A percentile compares a stretch with the other conserved stretches of the same genome.
These are phyloP conservation scores for Starmerella sp. DNA, from an alignment of 805 yeast species.

Conservation along the genomic window DNA sequence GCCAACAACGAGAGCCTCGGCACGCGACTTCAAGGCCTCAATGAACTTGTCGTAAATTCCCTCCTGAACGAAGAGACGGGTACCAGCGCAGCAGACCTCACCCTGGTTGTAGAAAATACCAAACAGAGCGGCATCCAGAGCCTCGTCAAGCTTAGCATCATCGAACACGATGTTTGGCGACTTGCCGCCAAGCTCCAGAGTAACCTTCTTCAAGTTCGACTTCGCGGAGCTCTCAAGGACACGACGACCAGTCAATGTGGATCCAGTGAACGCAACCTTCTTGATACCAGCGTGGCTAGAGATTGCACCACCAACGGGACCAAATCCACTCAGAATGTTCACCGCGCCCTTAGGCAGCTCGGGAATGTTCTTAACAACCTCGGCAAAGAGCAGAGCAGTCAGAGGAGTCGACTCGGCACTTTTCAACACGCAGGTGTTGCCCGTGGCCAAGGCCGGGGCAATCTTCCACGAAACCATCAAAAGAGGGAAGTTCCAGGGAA, in stretches of 20 bases:
- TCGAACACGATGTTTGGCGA: constrained; percentile 81
- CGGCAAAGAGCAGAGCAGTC: constrained; percentile 51
- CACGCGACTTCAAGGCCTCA: constrained; percentile 42
- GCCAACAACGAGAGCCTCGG: constrained; percentile 51
- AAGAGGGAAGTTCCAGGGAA: constrained; percentile 65
- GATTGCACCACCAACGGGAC: constrained; percentile 55
- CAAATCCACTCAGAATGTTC: constrained; percentile 60
- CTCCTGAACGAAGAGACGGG: constrained; percentile 81
- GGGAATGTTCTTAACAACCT: constrained; percentile 42
- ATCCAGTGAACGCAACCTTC: constrained; percentile 90
- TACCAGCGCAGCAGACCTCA: constrained; percentile 91
- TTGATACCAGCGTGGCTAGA: constrained; percentile 55
- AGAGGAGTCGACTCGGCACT: constrained; percentile 70
- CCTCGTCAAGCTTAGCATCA: constrained; percentile 70
- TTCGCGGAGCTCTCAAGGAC: constrained; percentile 64
- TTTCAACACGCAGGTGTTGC: constrained; percentile 61
- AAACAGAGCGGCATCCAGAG: constrained; percentile 58
- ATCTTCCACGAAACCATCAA: constrained; percentile 71
- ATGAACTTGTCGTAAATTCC: constrained; percentile 66
- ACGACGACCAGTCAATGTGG: constrained; percentile 74
- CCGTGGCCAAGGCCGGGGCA: constrained; percentile 74
- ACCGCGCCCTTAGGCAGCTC: constrained; percentile 72
- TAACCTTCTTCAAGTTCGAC: constrained; percentile 65
- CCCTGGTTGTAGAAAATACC: constrained; percentile 91
- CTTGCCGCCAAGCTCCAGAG: constrained; percentile 92